Evolutionary conservation across 805 yeast species (phyloP), one percentile per base, ranked within the genome.

Genomic region (Candida golubevii): DNA sequence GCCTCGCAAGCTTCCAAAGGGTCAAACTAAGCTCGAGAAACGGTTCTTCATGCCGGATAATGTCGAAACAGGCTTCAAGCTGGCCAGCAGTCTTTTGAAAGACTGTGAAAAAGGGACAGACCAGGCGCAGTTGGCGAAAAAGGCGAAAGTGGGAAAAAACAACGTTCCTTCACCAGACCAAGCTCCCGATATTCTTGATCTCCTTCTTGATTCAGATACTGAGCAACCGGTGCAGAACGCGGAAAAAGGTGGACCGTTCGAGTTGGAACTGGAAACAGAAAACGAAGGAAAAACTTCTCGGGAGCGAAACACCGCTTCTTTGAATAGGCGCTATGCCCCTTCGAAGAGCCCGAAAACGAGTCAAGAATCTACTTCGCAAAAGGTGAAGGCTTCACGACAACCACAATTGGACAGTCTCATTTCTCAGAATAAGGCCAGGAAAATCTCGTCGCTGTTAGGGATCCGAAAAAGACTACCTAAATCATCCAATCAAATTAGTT

Each of bases 21-120:
- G 32, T 1, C 42, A 26, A 26, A 44, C 45, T 12, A 60, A 66
- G 49, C 33, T 48, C 14, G 42, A 54, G 18, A 78, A 83, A 58
- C 66, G 63, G 36, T 85, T 85, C 50, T 81, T 80, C 59, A 80
- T 85, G 87, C 93, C 93, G 0, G 85, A 82, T 50, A 72, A 79
- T 54, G 90, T 79, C 6, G 77, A 73, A 34, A 75, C 82, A 0
- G 90, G 88, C 0, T 84, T 85, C 51, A 67, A 68, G 32, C 64
- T 66, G 18, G 88, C 80, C 1, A 70, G 78, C 2, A 60, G 61
- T 5, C 53, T 83, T 56, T 74, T 82, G 0, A 60, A 33, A 26
- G 44, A 35, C n/a, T 12, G 44, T 38, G 29, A 45, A 32, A 35
- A 43, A 33, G 37, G 35, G 4, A 40, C 15, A 23, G 8, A 18